phyloP scores from a whole-genome alignment of 2,329 filamentous ascomycete species.

The Tolypocladium amazonense region DNA sequence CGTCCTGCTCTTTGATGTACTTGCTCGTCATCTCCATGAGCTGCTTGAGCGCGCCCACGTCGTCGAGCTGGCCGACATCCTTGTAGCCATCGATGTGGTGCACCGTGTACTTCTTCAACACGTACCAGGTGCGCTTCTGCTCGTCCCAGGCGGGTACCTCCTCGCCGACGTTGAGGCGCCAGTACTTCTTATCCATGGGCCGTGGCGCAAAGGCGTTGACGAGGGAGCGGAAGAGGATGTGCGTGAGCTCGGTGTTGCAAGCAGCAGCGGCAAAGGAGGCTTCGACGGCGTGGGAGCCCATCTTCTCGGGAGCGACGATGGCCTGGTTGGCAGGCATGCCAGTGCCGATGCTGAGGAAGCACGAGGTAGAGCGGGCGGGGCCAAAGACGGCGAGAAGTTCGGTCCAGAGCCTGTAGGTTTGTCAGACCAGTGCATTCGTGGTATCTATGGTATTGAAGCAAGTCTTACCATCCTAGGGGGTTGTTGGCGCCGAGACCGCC shows the following conservation, averaged over 20 bases:
- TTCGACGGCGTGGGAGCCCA: neutral
- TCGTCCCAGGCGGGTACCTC: slow-evolving; percentile 4
- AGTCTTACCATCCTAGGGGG: neutral
- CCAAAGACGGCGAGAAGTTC: slow-evolving; percentile 4
- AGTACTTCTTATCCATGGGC: slow-evolving; percentile 5
- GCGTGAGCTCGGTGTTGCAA: slow-evolving; percentile 4
- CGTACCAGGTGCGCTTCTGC: slow-evolving; percentile 1
- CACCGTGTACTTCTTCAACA: neutral
- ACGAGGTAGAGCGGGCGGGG: slow-evolving; percentile 3
- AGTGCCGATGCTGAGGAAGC: slow-evolving; percentile 7
- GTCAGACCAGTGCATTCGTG: neutral
- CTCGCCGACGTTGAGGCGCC: slow-evolving; percentile 4
- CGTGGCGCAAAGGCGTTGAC: slow-evolving; percentile 5
- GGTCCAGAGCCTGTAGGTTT: slow-evolving; percentile 3
- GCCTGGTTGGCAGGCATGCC: slow-evolving; percentile 1
- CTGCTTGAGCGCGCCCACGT: neutral
- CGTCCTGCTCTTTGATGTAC: neutral
- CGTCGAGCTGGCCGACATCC: neutral
- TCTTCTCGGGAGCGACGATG: neutral
- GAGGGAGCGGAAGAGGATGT: slow-evolving; percentile 5
- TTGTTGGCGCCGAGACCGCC: slow-evolving; percentile 3
- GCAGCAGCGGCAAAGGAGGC: slow-evolving; percentile 1
- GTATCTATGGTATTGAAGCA: neutral
- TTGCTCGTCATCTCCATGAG: neutral
- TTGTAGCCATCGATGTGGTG: neutral